A percentile compares a stretch with the other conserved stretches of the same genome.
Evolutionary conservation across 805 yeast genomes (phyloP).

Genomic region (Maudiozyma barnettii): DNA sequence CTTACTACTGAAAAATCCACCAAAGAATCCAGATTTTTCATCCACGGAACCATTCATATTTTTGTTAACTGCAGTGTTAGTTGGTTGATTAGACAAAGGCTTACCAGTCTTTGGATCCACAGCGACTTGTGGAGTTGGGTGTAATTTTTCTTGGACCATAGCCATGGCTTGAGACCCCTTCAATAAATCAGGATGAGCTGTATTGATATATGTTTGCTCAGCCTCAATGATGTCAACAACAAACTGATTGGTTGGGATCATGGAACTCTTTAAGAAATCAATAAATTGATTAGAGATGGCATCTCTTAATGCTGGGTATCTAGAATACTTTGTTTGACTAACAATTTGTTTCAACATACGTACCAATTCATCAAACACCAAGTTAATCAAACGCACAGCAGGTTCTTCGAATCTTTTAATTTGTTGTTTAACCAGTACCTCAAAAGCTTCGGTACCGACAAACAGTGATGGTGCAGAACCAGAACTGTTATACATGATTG

Average conservation of each 20-base stretch:
- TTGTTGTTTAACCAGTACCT: conserved; percentile 88
- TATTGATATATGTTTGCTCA: conserved; percentile 91
- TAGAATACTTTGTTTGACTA: conserved; percentile 67
- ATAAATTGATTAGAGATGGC: conserved; percentile 73
- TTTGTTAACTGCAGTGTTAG: conserved; percentile 23
- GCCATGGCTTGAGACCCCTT: conserved; percentile 94
- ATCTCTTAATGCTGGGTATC: conserved; percentile 88
- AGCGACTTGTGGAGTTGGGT: conserved; percentile 54
- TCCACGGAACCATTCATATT: conserved; percentile 26
- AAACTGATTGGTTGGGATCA: conserved; percentile 77
- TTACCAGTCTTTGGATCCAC: conserved; percentile 89
- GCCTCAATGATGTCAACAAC: conserved; percentile 74
- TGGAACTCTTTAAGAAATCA: conserved; percentile 66
- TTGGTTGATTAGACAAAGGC: conserved; percentile 43
- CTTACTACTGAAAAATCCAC: conserved; percentile 87
- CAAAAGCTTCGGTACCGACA: conserved; percentile 96
- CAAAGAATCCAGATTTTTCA: conserved; percentile 74
- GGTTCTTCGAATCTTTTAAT: conserved; percentile 94
- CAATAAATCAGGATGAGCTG: conserved; percentile 94
- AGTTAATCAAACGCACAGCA: conserved; percentile 71
- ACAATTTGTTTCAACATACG: conserved; percentile 80
- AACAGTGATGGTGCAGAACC: conserved; percentile 94
- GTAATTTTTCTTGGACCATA: conserved; percentile 78
- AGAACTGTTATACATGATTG: conserved; percentile 92
- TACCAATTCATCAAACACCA: conserved; percentile 89